These are phyloP conservation scores for Populus euphratica DNA, from an alignment of 345 rosid genomes.

Conservation along the genomic window DNA sequence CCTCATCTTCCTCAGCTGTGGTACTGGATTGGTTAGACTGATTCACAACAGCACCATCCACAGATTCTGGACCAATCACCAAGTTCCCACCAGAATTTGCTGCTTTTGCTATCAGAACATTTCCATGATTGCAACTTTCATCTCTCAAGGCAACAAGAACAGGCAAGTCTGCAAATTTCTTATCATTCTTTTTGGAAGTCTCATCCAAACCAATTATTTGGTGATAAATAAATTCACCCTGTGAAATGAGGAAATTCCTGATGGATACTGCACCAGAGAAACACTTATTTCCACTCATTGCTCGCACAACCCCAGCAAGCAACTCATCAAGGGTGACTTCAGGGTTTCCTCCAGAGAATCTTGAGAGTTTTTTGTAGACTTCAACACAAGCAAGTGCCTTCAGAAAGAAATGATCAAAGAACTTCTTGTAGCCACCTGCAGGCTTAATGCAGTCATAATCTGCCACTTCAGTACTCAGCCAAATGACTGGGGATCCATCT, in stretches of 20 bases:
- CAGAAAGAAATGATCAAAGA: constrained; percentile 20
- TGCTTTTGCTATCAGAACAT: constrained; percentile 9
- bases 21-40: constrained; percentile 17
- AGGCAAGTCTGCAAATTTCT: constrained; percentile 18
- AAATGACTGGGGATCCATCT: constrained; percentile 28
- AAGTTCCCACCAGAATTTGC: constrained; percentile 9
- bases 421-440: constrained; percentile 19
- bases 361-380: constrained; percentile 26
- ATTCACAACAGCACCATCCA: constrained; percentile 15
- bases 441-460: constrained; percentile 30
- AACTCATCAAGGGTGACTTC: constrained; percentile 25
- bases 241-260: constrained; percentile 23
- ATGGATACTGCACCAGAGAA: constrained; percentile 22
- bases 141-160: constrained; percentile 23
- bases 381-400: constrained; percentile 24
- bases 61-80: constrained; percentile 28
- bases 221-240: constrained; percentile 27
- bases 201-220: constrained; percentile 26
- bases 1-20: constrained; percentile 54
- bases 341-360: constrained; percentile 25
- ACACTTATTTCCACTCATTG: constrained; percentile 24
- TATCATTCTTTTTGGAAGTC: constrained; percentile 22
- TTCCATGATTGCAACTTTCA: constrained; percentile 10
- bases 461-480: constrained; percentile 29
- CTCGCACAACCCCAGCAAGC: constrained; percentile 32